Conservation (phyloP, 768 basidiomycete genomes). For the Naganishia kalamii region DNA sequence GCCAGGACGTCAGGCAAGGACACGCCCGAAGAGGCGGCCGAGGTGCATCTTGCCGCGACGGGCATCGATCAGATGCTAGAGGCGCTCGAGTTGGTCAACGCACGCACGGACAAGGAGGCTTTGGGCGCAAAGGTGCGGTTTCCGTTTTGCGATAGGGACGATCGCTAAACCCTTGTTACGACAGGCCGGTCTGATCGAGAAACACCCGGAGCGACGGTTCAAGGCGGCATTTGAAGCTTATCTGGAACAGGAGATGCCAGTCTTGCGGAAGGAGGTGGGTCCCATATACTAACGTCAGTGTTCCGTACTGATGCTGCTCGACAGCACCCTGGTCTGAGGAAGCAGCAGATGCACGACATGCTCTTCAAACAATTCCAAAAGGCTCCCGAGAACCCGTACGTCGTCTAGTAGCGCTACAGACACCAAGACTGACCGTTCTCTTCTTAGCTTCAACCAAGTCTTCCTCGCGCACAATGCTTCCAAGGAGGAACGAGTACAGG, state of each 20-base stretch:
- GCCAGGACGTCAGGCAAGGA: conserved; percentile 20
- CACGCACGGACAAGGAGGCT: conserved; percentile 88
- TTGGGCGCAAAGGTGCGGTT: conserved; percentile 60
- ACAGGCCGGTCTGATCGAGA: conserved; percentile 71
- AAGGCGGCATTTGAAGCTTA: conserved; percentile 92
- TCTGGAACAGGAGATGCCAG: conserved; percentile 76
- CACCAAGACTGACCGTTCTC: conserved; percentile 8
- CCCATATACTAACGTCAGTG: conserved; percentile 24
- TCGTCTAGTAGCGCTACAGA: not conserved
- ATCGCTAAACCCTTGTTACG: not conserved
- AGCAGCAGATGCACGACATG: conserved; percentile 89
- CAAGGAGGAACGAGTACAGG: conserved; percentile 76
- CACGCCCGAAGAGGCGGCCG: conserved; percentile 29
- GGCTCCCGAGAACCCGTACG: conserved; percentile 88
- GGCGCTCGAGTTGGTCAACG: conserved; percentile 77
- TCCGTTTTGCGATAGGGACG: not conserved
- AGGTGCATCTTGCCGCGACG: conserved; percentile 70
- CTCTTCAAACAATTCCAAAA: conserved; percentile 94
- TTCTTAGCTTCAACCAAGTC: conserved; percentile 71
- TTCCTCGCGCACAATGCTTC: conserved; percentile 73
- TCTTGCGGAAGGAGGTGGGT: conserved; percentile 56
- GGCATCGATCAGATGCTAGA: conserved; percentile 88
- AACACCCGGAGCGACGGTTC: conserved; percentile 90
- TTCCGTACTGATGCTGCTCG: not conserved
- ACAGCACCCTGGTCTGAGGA: conserved; percentile 73